Base-by-base conservation (phyloP, 495 filamentous ascomycete genomes). In the Terfezia claveryi region DNA sequence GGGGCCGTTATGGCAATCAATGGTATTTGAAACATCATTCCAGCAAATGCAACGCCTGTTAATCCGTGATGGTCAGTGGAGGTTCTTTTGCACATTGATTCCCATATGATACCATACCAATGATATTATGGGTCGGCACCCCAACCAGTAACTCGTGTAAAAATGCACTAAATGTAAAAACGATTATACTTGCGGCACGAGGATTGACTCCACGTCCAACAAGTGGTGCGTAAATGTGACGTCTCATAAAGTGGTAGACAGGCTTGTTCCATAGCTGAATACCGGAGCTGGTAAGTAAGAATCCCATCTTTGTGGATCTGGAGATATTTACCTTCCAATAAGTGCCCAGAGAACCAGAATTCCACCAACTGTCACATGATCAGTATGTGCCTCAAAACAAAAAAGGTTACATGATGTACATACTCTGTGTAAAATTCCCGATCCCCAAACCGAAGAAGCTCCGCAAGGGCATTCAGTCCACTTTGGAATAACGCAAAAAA, bases 401-500 rank as follows among this genome's bases (percentile, higher is more conserved):
- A 54, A 50, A 10, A 20, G 17, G 17, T 27, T 20, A 36, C 6
- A 23, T n/a, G 50, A 36, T 36, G 49, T 49, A 53, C 57, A 32
- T 56, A 63, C 62, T 91, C 86, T 1, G 83, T 80, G 66, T 98
- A 98, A 66, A 96, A 98, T 50, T 89, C 81, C 16, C 91, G 77
- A 68, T 98, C 91, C 9, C 79, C 91, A 59, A 98, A 98, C 38
- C 73, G 72, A 72, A 86, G 85, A 8, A 94, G 70, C 68, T 98
- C 91, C 1, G 91, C 88, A 53, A 98, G 68, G 1, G 85, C 86
- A 64, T 98, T 98, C 16, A 98, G 70, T 38, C 80, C 75, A 5
- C 80, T 82, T 64, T 98, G 91, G 69, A 98, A 98, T 14, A 95
- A 69, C 1, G 89, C 89, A 62, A 94, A 96, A 73, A 98, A 96